Conservation (phyloP, 2,329 filamentous ascomycete genomes). For the Calonectria hawksworthii region DNA sequence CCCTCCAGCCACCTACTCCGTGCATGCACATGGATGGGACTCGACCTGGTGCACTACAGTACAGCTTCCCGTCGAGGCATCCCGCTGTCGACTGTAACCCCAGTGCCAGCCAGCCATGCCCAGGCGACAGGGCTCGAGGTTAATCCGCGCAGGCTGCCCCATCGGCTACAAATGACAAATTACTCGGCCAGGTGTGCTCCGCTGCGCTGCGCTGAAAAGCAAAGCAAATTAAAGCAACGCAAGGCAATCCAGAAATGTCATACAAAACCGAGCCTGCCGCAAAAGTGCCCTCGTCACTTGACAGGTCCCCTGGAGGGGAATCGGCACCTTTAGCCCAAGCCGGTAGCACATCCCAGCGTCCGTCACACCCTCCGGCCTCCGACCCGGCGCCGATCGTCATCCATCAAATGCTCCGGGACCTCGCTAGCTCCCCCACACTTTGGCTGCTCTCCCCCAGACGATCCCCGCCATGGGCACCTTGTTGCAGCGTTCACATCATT, state of each 20-base stretch:
- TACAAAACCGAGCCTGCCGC: neutral
- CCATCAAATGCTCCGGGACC: slow-evolving; percentile 1
- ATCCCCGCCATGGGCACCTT: slow-evolving; percentile 1
- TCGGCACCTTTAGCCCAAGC: slow-evolving; percentile 6
- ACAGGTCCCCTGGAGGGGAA: neutral
- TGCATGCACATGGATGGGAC: neutral
- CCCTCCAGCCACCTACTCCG: neutral
- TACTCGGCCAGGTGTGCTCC: neutral
- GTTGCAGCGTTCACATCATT: neutral
- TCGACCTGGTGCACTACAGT: neutral
- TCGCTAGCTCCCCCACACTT: slow-evolving; percentile 8
- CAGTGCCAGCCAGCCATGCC: neutral
- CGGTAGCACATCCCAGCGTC: neutral
- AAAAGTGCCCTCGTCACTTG: slow-evolving; percentile 4
- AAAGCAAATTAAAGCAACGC: neutral
- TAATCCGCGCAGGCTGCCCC: neutral
- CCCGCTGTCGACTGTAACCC: neutral
- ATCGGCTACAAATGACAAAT: neutral
- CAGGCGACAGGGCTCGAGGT: neutral
- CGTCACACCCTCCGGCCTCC: slow-evolving; percentile 16
- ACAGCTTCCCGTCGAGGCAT: neutral
- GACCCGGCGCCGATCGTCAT: slow-evolving; percentile 25
- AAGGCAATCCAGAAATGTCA: neutral
- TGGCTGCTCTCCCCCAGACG: slow-evolving; percentile 1
- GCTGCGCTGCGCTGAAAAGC: neutral